Evolutionary conservation across 441 rosid genomes (phyloP), one percentile per base, ranked within the genome.

Genomic region (Eruca vesicaria): DNA sequence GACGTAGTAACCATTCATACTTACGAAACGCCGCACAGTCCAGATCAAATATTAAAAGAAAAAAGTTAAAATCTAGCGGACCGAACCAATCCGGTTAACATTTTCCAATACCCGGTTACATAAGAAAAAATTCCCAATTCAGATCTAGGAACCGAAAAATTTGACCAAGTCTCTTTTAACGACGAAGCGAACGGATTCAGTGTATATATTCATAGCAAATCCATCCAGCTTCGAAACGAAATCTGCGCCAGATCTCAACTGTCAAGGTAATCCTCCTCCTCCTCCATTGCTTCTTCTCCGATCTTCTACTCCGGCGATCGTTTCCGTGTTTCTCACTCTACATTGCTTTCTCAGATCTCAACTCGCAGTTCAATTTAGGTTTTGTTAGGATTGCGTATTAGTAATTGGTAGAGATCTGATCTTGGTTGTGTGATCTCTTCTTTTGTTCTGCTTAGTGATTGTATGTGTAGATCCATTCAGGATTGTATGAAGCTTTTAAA

Each of bases 351-450:
- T 65, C 7, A 41, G 63, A 76, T 64, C 35, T 58, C 28, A 20
- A 56, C 16, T 77, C 64, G 43, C 28, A 31, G 10, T 16, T 48
- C 9, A 7, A 18, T 18, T 48, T 48, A 15, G 9, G 6, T 8
- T 10, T 58, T 50, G 6, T n/a, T 32, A 5, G 20, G 23, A 65
- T 71, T 31, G 45, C 43, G 57, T 32, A 64, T 16, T 21, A 45
- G 8, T 65, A 56, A 66, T 70, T 50, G 71, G 72, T 35, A 35
- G 63, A 66, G 72, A 71, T 77, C 68, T 66, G 76, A 12, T 60
- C 8, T 63, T 16, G 4, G 11, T 48, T 65, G 65, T 57, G 62
- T 58, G 68, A 59, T 48, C 35, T 9, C 53, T 3, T 60, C 55
- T 52, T 31, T 20, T 50, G 16, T 31, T n/a, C n/a, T n/a, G n/a